Evolutionary conservation across 1,284 basidiomycete species (phyloP).

Genomic region (Coriolopsis trogii): DNA sequence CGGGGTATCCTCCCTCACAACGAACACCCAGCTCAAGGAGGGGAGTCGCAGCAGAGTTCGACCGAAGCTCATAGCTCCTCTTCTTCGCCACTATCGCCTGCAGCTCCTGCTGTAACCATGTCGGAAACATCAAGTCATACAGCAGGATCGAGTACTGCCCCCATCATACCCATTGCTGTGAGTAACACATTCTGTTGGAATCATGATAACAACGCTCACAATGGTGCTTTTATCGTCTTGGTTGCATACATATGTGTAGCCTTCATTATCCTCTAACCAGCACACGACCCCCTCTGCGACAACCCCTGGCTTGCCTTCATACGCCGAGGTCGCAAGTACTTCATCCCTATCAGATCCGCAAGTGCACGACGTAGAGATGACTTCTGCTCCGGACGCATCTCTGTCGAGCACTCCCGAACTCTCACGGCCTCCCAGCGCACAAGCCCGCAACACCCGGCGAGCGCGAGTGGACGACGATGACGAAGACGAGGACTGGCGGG

Average conservation of each 20-base stretch:
- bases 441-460: slow-evolving; percentile 21
- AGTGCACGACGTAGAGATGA: slow-evolving; percentile 22
- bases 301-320: neutral
- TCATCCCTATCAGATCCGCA: neutral
- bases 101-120: too few species aligned
- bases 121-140: too few species aligned
- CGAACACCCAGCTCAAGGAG: slow-evolving; percentile 7
- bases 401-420: neutral
- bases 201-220: too few species aligned
- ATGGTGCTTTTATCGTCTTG: too few species aligned
- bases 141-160: too few species aligned
- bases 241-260: too few species aligned
- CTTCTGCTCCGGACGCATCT: neutral
- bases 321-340: neutral
- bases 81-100: too few species aligned
- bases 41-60: neutral
- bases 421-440: neutral
- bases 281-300: neutral
- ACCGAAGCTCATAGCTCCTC: too few species aligned
- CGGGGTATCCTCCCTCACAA: slow-evolving; percentile 16
- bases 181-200: too few species aligned
- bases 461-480: slow-evolving; percentile 33
- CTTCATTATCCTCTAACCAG: too few species aligned
- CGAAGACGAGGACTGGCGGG: slow-evolving; percentile 30
- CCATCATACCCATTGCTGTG: too few species aligned